Evolutionary conservation across 352 stramenopile genomes (phyloP), one percentile per base, ranked within the genome.

Genomic region (Pythium vanterpoolii): DNA sequence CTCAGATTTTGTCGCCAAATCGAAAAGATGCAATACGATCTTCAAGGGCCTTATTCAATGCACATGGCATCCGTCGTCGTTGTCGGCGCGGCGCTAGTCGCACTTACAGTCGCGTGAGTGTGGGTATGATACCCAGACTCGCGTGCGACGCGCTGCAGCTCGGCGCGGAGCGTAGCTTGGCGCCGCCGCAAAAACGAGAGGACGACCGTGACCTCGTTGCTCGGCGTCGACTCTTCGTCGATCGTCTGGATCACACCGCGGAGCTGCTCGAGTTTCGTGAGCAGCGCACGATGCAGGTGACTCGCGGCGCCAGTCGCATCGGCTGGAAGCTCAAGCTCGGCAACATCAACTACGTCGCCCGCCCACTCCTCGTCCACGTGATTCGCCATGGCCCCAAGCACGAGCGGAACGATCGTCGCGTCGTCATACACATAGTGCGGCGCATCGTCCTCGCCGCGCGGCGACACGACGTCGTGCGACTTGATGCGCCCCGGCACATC

Each of bases 341-440:
- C 23, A 3, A 19, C 31, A n/a, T 64, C 48, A 14, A 64, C 49
- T 1, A 64, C 23, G 49, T 64, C 57, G 39, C 24, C 24, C 11
- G 49, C 56, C 31, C 36, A 43, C 19, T 50, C 44, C 21, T 43
- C 46, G 34, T 47, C 40, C 9, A 42, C 27, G 26, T 47, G 47
- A 31, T 19, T 58, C 11, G 21, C 21, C 24, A 60, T 19, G 26
- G 48, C 58, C 14, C 50, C 43, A 18, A 38, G 28, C 50, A 66
- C 50, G 31, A 56, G 59, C 24, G 39, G 36, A 26, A 55, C 51
- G 44, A 57, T 60, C 8, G 43, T 56, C 46, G 38, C 36, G 44
- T 66, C 59, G 13, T 66, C 50, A 36, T 66, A 66, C 5, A 66
- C 19, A 36, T 66, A 66, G 34, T 66, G 59, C 33, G 59, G 59